phyloP scores from a whole-genome alignment of 2,329 filamentous ascomycete genomes.

The Fusarium sp. region DNA sequence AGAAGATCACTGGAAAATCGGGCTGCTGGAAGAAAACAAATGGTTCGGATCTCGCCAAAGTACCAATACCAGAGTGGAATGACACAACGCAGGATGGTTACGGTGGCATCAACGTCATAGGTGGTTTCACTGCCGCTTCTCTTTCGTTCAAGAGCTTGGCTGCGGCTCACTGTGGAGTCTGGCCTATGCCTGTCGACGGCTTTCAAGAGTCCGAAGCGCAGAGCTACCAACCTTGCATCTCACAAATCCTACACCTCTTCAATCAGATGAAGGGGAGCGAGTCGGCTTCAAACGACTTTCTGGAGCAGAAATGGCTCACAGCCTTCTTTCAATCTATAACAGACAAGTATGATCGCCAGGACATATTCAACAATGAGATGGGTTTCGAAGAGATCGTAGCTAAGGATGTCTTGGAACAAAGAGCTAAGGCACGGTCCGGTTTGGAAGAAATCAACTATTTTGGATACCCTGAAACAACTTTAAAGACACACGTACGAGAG shows the following conservation, averaged over 20 bases:
- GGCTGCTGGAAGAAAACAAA: slow-evolving; percentile 24
- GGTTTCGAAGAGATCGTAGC: slow-evolving; percentile 45
- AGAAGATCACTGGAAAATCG: slow-evolving; percentile 24
- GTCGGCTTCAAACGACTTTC: slow-evolving; percentile 30
- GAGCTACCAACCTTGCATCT: slow-evolving; percentile 55
- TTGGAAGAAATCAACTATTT: slow-evolving; percentile 46
- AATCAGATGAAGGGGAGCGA: slow-evolving; percentile 40
- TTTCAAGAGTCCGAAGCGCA: slow-evolving; percentile 53
- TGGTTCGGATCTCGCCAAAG: slow-evolving; percentile 39
- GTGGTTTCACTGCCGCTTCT: slow-evolving; percentile 52
- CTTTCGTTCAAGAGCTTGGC: slow-evolving; percentile 56
- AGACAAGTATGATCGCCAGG: slow-evolving; percentile 47
- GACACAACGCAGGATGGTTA: slow-evolving; percentile 27
- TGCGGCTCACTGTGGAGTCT: slow-evolving; percentile 54
- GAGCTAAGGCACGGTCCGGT: slow-evolving; percentile 10
- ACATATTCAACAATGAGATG: slow-evolving; percentile 43
- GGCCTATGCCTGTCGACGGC: slow-evolving; percentile 50
- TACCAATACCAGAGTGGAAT: slow-evolving; percentile 41
- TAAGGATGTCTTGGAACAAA: slow-evolving; percentile 41
- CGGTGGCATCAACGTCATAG: slow-evolving; percentile 53
- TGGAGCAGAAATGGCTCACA: slow-evolving; percentile 44
- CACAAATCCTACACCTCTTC: slow-evolving; percentile 48
- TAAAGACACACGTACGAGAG: slow-evolving; percentile 45
- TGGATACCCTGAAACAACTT: slow-evolving; percentile 44
- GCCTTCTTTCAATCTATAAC: slow-evolving; percentile 50